Base-by-base conservation (phyloP, 2,329 filamentous ascomycete genomes). In the Arthrinium puccinioides region DNA sequence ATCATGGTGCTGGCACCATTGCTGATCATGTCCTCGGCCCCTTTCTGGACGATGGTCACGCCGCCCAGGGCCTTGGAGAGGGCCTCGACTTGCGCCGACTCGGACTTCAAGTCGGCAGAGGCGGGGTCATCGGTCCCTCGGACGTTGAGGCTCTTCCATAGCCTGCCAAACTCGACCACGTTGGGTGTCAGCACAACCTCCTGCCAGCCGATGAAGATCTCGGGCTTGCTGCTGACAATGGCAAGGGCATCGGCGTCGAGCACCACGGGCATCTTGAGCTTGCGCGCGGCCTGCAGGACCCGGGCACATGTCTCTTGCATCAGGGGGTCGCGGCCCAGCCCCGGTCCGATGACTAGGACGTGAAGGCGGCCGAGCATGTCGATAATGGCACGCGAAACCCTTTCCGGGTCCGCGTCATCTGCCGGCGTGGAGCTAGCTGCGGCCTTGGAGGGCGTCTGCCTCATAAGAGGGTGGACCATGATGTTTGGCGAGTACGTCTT, bases 401-500 rank as follows among this genome's bases (percentile, higher is more conserved):
- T 56, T 10, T 67, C 69, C 2, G 83, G 72, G 47, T 77, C 70
- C 10, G 67, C 67, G 39, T 82, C 75, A 37, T 69, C 62, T 18
- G 64, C 58, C 37, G 75, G 63, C 49, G 76, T 70, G 16, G 63
- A 54, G 25, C 54, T 52, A 20, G 38, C 24, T 30, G 38, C 27
- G 6, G 45, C 33, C 64, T 50, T 64, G 23, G 63, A 59, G 9
- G 62, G 55, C 31, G 79, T 76, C 61, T 92, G 87, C 21, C 87
- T 84, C 79, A 98, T 90, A 48, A 96, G 76, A 1, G 92, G 92
- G 61, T 97, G 92, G 9, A 98, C 92, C 90, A 98, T 98, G 20
- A 98, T 72, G 59, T 97, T 96, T 3, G 92, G 92, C 15, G 89
- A 96, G 67, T 97, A 98, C 4, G 87, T 87, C 69, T 98, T 98